Evolutionary conservation across 2,329 filamentous ascomycete genomes (phyloP), one percentile per base, ranked within the genome.

Genomic region (Esteya vermicola): DNA sequence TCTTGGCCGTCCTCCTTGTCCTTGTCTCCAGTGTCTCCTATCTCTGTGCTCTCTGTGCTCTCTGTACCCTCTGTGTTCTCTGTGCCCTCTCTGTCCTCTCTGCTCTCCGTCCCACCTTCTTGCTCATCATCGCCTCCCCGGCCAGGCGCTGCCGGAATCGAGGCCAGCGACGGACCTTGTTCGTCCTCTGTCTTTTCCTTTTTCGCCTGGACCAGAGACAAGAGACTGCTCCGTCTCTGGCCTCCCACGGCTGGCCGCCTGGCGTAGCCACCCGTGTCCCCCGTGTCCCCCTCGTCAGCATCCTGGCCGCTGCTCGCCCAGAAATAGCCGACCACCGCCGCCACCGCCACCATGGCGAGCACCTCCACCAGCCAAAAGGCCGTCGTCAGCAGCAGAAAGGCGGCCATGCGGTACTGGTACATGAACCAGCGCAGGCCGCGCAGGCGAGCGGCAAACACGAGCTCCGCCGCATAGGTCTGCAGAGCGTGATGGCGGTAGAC

Each of bases 371-470:
- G 54, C 85, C 88, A 96, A 58, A 95, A 95, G 1, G 73, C 49
- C 1, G 64, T 57, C 0, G 78, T 83, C 51, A 86, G 81, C 1
- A 78, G 52, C 1, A 81, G 39, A 43, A 85, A 86, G 6, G 77
- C 77, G 2, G 75, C 56, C 27, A 91, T 52, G 12, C 81, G 75
- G 61, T 89, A 80, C 45, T 85, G 78, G 52, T 91, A 91, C 83
- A 98, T 93, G 41, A 88, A 51, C 75, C 82, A 91, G 36, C 81
- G 66, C 45, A 95, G 57, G 0, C 89, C 89, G 10, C 71, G 68
- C 47, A 95, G 76, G 39, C 76, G 71, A 5, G 89, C 88, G 22
- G 72, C 76, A 46, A 96, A 75, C 3, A 69, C 70, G 26, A 93
- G 67, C 13, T 60, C 62, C 4, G 74, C 78, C 18, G 64, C 63